Base-by-base conservation (phyloP, 2,329 filamentous ascomycete species). In the Aspergillus tanneri region DNA sequence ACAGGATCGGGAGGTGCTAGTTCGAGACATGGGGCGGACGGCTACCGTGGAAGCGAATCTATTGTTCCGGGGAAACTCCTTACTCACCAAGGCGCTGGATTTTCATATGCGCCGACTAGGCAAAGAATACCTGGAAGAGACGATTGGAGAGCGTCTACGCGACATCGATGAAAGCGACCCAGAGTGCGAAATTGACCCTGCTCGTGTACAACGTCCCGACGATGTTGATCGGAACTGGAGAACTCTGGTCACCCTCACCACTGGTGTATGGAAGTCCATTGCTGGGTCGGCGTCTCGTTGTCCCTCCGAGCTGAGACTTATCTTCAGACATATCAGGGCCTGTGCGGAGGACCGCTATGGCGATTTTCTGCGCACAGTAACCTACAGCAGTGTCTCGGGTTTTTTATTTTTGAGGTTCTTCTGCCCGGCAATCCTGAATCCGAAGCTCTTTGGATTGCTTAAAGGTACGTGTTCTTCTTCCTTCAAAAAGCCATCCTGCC, bases 331-430 rank as follows among this genome's bases (percentile, higher is more conserved):
- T 60, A 88, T 97, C 43, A 82, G 90, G 44, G 90, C 90, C 6
- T 95, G 95, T 49, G 91, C 92, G 12, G 92, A 96, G 60, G 91
- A 96, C 66, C 86, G 91, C 14, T 97, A 96, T 66, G 92, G 92
- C 22, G 90, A 95, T 66, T 96, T 95, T 61, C 75, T 96, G 34
- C 85, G 90, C 22, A 92, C 88, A 2, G 90, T 96, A 28, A 84
- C 86, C 37, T 97, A 96, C 66, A 96, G 91, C 43, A 95, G 90
- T 65, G 90, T 97, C 2, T 96, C 90, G 36, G 92, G 92, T 0
- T 97, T 97, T 63, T 72, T 97, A 10, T 97, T 97, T 67, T 77
- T 97, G 52, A 86, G 92, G 4, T 96, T 96, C 75, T 93, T 97
- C 63, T 96, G 91, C 64, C 92, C 92, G 3, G 91, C 92, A n/a